Conservation (phyloP, 2,329 filamentous ascomycete genomes). For the Epichloe elymi region DNA sequence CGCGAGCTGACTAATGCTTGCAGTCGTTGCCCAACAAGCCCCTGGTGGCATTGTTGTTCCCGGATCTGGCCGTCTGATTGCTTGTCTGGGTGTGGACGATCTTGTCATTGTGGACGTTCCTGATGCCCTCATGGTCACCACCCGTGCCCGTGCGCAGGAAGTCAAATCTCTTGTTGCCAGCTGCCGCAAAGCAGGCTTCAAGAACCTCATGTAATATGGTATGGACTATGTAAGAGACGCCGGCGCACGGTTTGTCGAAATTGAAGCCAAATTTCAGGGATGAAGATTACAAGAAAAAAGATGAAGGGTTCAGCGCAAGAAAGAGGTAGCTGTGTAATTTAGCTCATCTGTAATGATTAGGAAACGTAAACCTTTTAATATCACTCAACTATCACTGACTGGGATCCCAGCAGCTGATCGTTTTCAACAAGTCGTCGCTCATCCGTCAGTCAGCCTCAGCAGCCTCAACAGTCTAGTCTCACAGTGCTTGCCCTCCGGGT, state of each 20-base stretch:
- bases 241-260: background rate
- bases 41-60: slow-evolving; percentile 15
- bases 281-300: background rate
- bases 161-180: slow-evolving; percentile 15
- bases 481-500: too few species aligned
- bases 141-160: slow-evolving; percentile 15
- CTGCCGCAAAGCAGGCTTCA: slow-evolving; percentile 13
- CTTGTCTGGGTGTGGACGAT: slow-evolving; percentile 14
- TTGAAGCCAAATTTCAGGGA: background rate
- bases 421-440: too few species aligned
- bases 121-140: slow-evolving; percentile 16
- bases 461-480: too few species aligned
- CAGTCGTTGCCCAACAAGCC: slow-evolving; percentile 14
- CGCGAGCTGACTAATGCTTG: background rate
- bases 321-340: background rate
- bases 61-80: slow-evolving; percentile 13
- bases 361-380: background rate
- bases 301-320: background rate
- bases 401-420: background rate
- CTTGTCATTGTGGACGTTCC: slow-evolving; percentile 15
- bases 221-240: background rate
- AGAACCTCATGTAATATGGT: slow-evolving; percentile 9
- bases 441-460: too few species aligned
- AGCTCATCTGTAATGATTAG: background rate
- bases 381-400: background rate